Evolutionary conservation across 2,329 filamentous ascomycete genomes (phyloP).

Genomic region (Xylariaceae sp.): DNA sequence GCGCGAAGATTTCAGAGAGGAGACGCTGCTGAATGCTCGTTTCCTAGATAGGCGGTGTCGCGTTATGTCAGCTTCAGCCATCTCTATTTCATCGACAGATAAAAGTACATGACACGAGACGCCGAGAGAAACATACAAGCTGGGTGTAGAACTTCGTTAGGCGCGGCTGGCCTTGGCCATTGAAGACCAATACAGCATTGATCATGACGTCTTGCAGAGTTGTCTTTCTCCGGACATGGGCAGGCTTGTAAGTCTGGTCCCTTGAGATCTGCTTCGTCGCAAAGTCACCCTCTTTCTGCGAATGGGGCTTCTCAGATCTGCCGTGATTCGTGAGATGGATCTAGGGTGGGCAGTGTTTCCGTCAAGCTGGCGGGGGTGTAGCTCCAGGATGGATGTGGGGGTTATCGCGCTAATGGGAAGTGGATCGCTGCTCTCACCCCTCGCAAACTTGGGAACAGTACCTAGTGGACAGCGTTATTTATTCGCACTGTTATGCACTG

Average conservation of each 20-base stretch:
- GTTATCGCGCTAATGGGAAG: not conserved
- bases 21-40: slow-evolving; percentile 95
- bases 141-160: slow-evolving; percentile 99
- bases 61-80: slow-evolving; percentile 8
- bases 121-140: slow-evolving; percentile 54
- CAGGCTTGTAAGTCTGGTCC: not conserved
- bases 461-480: too few relatives aligned
- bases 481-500: too few relatives aligned
- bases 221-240: slow-evolving; percentile 10
- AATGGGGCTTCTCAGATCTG: slow-evolving; percentile 1
- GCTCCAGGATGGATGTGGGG: not conserved
- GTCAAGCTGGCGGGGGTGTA: too few relatives aligned
- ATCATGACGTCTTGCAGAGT: slow-evolving; percentile 61
- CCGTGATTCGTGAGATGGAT: slow-evolving; percentile 1
- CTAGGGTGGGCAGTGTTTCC: not conserved
- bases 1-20: slow-evolving; percentile 93
- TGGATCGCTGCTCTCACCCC: too few relatives aligned
- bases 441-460: too few relatives aligned
- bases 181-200: slow-evolving; percentile 97
- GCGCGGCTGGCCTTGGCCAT: slow-evolving; percentile 92
- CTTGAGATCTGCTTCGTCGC: slow-evolving; percentile 5
- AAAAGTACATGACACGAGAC: slow-evolving; percentile 1
- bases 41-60: slow-evolving; percentile 54
- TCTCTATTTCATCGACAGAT: not conserved
- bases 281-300: slow-evolving; percentile 1